A percentile compares a stretch with the other conserved stretches of the same genome.
These are phyloP conservation scores for Inonotus hispidus DNA, from an alignment of 1,284 basidiomycete species.

Conservation along the genomic window DNA sequence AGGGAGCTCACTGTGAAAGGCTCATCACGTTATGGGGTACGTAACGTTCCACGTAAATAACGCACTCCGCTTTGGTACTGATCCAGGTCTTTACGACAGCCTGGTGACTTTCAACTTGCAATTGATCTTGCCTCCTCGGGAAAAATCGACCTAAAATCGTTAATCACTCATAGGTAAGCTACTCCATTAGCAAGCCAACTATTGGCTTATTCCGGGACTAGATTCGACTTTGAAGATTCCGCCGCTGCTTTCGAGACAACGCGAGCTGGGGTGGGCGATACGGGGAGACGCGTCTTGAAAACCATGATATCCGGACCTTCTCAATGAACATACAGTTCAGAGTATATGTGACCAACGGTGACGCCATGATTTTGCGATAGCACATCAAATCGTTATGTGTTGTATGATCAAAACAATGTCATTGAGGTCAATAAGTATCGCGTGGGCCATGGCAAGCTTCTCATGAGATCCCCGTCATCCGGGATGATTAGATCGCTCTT, in stretches of 20 bases:
- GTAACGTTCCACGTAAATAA: constrained; percentile 25
- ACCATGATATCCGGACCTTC: constrained; percentile 62
- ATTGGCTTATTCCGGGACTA: constrained; percentile 23
- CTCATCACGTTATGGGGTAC: constrained; percentile 81
- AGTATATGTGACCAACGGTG: not conserved
- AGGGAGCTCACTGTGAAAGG: constrained; percentile 83
- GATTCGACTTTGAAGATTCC: constrained; percentile 73
- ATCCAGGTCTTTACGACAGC: constrained; percentile 28
- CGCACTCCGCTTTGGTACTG: not conserved
- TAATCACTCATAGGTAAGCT: constrained; percentile 78
- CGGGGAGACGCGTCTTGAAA: constrained; percentile 70
- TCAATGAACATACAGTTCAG: not conserved
- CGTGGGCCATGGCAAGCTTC: no score
- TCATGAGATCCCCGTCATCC: no score
- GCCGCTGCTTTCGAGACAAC: constrained; percentile 77
- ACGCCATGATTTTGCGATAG: no score
- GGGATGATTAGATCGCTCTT: no score
- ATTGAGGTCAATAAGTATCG: no score
- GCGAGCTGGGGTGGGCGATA: constrained; percentile 70
- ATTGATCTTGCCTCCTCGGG: constrained; percentile 76
- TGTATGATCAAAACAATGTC: no score
- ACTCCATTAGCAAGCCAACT: not conserved
- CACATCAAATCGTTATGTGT: no score
- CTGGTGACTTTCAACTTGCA: constrained; percentile 83
- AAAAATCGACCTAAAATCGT: constrained; percentile 79